A percentile compares a stretch with the other conserved stretches of the same genome.
Conservation (phyloP, 2,329 filamentous ascomycete genomes). For the Fusarium citri region DNA sequence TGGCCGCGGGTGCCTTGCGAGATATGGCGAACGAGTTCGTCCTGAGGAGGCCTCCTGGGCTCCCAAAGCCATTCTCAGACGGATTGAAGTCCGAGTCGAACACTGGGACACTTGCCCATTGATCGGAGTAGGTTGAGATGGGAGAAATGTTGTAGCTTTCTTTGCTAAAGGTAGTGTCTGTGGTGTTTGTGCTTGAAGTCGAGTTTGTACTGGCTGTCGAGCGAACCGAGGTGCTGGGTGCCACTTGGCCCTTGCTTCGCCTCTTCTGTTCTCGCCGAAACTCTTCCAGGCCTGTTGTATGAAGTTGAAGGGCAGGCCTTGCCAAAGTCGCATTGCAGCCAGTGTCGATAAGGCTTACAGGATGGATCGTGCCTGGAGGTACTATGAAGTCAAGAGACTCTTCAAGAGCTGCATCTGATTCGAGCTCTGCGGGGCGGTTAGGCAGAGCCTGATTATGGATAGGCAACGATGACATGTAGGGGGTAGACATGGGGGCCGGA, state of each 20-base stretch:
- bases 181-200: conserved; percentile 53
- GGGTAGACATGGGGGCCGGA: conserved; percentile 21
- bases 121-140: conserved; percentile 56
- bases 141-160: conserved; percentile 60
- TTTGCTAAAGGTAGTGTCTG: conserved; percentile 55
- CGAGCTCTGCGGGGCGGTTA: conserved; percentile 43
- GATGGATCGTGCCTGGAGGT: conserved; percentile 41
- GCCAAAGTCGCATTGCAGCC: conserved; percentile 31
- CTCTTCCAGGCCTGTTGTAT: conserved; percentile 52
- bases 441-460: conserved; percentile 30
- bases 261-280: conserved; percentile 47
- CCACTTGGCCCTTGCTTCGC: conserved; percentile 56
- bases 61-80: conserved; percentile 56
- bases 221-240: conserved; percentile 61
- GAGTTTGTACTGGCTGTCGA: conserved; percentile 57
- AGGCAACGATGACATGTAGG: conserved; percentile 40
- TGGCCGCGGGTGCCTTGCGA: conserved; percentile 40
- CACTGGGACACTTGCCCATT: conserved; percentile 56
- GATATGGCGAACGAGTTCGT: conserved; percentile 39
- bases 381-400: conserved; percentile 47
- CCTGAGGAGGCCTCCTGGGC: conserved; percentile 49
- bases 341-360: conserved; percentile 41
- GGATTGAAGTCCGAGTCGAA: conserved; percentile 60
- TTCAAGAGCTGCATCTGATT: conserved; percentile 36
- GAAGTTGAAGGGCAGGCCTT: conserved; percentile 55